Conservation (phyloP, 345 rosid species). For the Arabis hirsuta region DNA sequence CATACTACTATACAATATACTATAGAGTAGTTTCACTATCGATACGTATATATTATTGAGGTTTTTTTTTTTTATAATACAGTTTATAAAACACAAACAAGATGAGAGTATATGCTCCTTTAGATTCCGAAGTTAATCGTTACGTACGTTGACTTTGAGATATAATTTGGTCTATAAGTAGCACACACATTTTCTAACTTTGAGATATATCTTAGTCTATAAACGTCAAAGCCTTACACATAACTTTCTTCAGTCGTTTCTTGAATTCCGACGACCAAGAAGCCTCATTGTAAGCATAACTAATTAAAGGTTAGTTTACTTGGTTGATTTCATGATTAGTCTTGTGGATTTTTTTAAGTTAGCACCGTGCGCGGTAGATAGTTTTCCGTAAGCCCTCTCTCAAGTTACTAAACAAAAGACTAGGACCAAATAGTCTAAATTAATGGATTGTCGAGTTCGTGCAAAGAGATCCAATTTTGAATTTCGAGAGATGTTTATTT, state of each 20-base stretch:
- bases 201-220: conserved; percentile 21
- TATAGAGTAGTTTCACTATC: conserved; percentile 7
- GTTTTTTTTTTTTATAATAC: conserved; percentile 21
- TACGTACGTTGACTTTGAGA: conserved; percentile 35
- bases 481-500: too few relatives aligned
- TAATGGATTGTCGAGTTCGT: too few relatives aligned
- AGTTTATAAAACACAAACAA: conserved; percentile 29
- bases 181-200: conserved; percentile 23
- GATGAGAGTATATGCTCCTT: conserved; percentile 31
- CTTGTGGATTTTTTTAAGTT: background rate
- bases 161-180: conserved; percentile 33
- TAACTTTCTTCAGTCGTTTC: conserved; percentile 27
- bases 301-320: conserved; percentile 21
- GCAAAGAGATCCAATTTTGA: too few relatives aligned
- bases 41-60: conserved; percentile 6
- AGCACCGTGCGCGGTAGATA: too few relatives aligned
- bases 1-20: too few relatives aligned
- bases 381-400: too few relatives aligned
- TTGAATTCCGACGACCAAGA: conserved; percentile 1
- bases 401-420: too few relatives aligned
- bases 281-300: background rate
- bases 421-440: too few relatives aligned
- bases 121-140: conserved; percentile 14
- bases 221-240: conserved; percentile 12
- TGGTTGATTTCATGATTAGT: conserved; percentile 13